Percentiles rank a stretch among this genome's conserved stretches.
Evolutionary conservation across 768 basidiomycete genomes (phyloP).

Genomic region (Tylopilus vinaceipallidus): DNA sequence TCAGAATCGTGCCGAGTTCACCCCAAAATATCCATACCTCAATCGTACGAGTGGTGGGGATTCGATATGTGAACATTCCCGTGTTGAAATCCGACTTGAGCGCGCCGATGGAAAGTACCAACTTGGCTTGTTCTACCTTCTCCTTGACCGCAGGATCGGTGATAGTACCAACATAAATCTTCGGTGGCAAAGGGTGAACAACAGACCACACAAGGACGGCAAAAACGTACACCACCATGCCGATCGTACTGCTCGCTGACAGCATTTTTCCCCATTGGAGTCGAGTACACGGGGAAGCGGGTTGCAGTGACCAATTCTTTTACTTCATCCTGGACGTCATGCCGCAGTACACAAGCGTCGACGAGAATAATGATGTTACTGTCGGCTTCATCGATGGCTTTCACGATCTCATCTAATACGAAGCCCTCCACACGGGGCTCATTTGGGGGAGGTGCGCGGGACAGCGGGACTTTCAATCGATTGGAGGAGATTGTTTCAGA

Average conservation of each 20-base stretch:
- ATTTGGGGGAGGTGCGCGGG: slow-evolving; percentile 47
- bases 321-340: slow-evolving; percentile 61
- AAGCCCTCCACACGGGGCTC: slow-evolving; percentile 58
- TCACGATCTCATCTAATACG: slow-evolving; percentile 71
- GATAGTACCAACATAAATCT: slow-evolving; percentile 79
- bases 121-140: slow-evolving; percentile 69
- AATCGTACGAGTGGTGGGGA: slow-evolving; percentile 54
- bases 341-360: slow-evolving; percentile 79
- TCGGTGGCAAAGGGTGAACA: background rate
- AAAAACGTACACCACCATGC: slow-evolving; percentile 70
- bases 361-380: slow-evolving; percentile 70
- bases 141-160: slow-evolving; percentile 65
- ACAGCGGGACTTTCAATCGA: slow-evolving; percentile 59
- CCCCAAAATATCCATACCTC: slow-evolving; percentile 45
- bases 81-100: slow-evolving; percentile 85
- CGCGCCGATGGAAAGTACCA: slow-evolving; percentile 71
- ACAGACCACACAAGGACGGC: background rate
- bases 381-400: slow-evolving; percentile 57
- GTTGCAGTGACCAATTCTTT: slow-evolving; percentile 62
- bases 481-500: slow-evolving; percentile 62
- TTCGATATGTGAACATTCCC: slow-evolving; percentile 79
- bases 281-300: slow-evolving; percentile 68
- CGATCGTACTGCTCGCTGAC: slow-evolving; percentile 68
- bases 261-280: slow-evolving; percentile 81
- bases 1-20: background rate